These are phyloP conservation scores for Euphorbia peplus DNA, from an alignment of 345 rosid species.

Conservation along the genomic window DNA sequence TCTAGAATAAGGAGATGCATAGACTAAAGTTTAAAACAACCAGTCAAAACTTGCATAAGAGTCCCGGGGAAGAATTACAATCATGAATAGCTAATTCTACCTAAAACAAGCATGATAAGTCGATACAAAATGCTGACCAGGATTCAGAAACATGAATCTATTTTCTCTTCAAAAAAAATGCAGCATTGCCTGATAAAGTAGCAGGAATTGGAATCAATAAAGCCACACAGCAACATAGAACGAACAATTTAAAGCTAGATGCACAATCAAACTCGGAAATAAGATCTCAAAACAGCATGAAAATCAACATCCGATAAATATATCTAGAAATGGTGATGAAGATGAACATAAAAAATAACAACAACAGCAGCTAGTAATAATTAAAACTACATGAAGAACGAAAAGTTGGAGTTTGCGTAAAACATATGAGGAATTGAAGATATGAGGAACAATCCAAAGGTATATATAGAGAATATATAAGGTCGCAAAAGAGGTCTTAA, in stretches of 20 bases:
- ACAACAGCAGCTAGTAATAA: background rate
- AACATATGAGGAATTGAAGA: no score
- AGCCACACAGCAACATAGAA: background rate
- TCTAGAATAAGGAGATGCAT: background rate
- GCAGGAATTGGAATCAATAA: background rate
- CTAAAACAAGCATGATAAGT: background rate
- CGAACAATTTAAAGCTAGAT: background rate
- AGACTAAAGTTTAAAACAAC: background rate
- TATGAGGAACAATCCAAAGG: no score
- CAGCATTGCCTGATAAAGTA: background rate
- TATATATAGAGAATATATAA: no score
- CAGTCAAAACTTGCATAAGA: background rate
- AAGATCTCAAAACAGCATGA: background rate
- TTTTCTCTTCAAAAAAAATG: no score
- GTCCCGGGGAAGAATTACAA: background rate
- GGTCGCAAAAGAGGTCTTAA: no score
- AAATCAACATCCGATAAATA: background rate
- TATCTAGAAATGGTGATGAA: background rate
- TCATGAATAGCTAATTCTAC: background rate
- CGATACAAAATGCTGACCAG: background rate
- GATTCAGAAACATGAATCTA: background rate
- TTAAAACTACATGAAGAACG: background rate
- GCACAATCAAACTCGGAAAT: background rate
- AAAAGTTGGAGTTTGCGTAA: no score
- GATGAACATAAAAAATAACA: background rate